Base-by-base conservation (phyloP, 139 green algal genomes). In the Picochlorum sp. region DNA sequence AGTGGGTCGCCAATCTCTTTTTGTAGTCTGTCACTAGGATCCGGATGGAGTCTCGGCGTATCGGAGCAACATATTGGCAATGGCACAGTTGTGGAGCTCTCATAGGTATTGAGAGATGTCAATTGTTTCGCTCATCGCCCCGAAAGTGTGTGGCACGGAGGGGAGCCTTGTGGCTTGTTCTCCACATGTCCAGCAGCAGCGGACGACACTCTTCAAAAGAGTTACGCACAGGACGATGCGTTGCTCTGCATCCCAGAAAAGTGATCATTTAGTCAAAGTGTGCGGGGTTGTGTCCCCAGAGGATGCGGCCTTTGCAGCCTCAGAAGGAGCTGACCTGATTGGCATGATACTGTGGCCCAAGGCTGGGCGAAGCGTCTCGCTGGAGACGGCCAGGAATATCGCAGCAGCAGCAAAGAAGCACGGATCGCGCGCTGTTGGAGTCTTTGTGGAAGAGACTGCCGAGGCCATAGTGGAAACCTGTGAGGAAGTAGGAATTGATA, bases 271-370 rank as follows among this genome's bases (percentile, higher is more conserved):
- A 2, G 64, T 85, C 37, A 86, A 95, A 74, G 83, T 95, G 2
- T 95, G 88, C 62, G 88, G 88, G 24, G 72, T 95, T 14, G 90
- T 80, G 3, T 84, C 66, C 26, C 6, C 65, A 14, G 61, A 81
- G 21, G 88, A 95, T 69, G 87, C 88, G 0, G 34, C 61, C 3
- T 41, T 78, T 8, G 88, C 88, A 18, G 84, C 72, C 2, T 49
- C 49, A 5, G 66, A 71, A 9, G 77, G 80, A 5, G 77, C 77
- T 23, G 69, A 80, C 52, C 50, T 82, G 16, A 52, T 84, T 2
- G 73, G 88, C 21, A 94, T 95, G 85, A 94, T 95, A 28, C 81
- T 95, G 77, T 94, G 87, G 87, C 88, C 78, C 5, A 83, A 86
- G 56, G 85, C 85, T 11, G 90, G 88, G 68, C 82, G 88, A 5